Evolutionary conservation across 805 yeast genomes (phyloP), one percentile per base, ranked within the genome.

Genomic region (Sugiyamaella smithiae): DNA sequence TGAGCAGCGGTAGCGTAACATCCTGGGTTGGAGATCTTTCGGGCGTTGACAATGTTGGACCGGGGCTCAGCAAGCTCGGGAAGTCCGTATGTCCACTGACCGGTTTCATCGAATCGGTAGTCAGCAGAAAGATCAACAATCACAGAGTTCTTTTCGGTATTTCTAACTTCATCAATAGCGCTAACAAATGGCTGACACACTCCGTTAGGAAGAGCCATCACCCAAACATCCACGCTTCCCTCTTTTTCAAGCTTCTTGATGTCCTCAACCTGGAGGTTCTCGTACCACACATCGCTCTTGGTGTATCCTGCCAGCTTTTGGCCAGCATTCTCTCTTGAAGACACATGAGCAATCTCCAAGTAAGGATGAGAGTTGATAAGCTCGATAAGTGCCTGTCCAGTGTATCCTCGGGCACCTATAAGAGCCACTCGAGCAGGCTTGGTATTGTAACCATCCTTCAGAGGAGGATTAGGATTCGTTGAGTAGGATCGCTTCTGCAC

Each of bases 1-100:
- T 93, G 98, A 11, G 97, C 93, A 50, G 95, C 97, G 40, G 99
- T 93, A n/a, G 99, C 97, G 66, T 90, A 93, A 74, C 99, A 93
- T 42, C 99, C 99, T 2, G 99, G 99, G 71, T 93, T 93, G 4
- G 97, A 84, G 53, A 93, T 86, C 65, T 85, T 87, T 61, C 77
- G 75, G 16, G 98, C 91, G 11, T 72, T 63, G 31, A 85, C 78
- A 59, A 93, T 85, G 8, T 63, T 63, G 7, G 71, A 63, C 65
- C 99, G 81, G 57, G 81, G 76, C 49, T 79, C 81, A 3, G 52
- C 49, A 61, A 93, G 76, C 70, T 93, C 99, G 6, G 99, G 99
- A 59, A 93, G 78, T 42, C 99, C 99, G 65, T 93, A 93, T 3
- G 76, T 73, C 99, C 99, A 93, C 59, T 84, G 82, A 23, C 86